Percentiles rank a stretch among this genome's conserved stretches.
phyloP scores from a whole-genome alignment of 306 rosid species.

The Bauhinia variegata region DNA sequence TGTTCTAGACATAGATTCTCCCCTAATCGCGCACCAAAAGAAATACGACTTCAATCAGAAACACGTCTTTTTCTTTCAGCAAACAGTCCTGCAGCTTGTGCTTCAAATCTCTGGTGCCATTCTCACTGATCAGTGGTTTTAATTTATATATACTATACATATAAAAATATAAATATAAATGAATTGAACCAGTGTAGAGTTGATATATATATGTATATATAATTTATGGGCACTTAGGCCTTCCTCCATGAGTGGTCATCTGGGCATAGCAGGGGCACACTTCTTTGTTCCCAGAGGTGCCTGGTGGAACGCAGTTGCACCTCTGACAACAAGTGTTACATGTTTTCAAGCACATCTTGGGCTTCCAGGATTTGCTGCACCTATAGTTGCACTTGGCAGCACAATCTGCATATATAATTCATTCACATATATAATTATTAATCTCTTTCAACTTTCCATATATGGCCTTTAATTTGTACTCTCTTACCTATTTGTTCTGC shows the following conservation, averaged over 20 bases:
- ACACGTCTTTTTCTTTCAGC: no score
- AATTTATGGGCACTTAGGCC: slow-evolving; percentile 49
- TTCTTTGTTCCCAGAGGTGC: slow-evolving; percentile 35
- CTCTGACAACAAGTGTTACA: slow-evolving; percentile 42
- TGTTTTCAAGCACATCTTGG: slow-evolving; percentile 39
- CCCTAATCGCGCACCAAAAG: no score
- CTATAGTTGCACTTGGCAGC: slow-evolving; percentile 33
- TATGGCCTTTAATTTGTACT: no score
- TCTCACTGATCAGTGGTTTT: no score
- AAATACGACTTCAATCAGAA: no score
- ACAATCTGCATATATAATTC: slow-evolving; percentile 49
- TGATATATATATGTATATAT: no score
- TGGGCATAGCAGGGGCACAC: slow-evolving; percentile 49
- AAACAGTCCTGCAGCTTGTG: no score
- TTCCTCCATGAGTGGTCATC: slow-evolving; percentile 41
- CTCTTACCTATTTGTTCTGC: slow-evolving; percentile 39
- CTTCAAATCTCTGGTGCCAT: no score
- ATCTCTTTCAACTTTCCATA: no score
- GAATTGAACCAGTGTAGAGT: no score
- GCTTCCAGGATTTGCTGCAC: slow-evolving; percentile 42
- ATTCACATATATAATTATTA: not conserved
- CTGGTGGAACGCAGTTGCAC: slow-evolving; percentile 56
- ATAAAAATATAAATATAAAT: not conserved
- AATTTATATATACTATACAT: no score
- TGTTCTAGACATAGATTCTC: no score